These are phyloP conservation scores for Fusarium subglutinans DNA, from an alignment of 2,329 filamentous ascomycete genomes.

Conservation along the genomic window DNA sequence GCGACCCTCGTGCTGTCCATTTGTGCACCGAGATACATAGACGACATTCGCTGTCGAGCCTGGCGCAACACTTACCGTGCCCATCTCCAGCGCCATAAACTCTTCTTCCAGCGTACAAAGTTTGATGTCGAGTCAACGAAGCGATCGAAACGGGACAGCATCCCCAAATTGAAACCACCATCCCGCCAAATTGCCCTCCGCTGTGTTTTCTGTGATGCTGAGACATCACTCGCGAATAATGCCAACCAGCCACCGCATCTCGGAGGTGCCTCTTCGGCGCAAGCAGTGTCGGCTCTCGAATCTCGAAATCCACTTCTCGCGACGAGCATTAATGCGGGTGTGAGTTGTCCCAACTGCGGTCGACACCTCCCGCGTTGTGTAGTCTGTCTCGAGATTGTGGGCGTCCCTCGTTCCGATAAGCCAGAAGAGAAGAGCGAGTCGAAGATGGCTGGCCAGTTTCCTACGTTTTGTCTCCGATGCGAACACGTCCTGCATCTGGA, in stretches of 20 bases:
- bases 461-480: constrained; percentile 75
- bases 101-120: constrained; percentile 77
- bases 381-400: constrained; percentile 73
- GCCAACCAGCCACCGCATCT: constrained; percentile 18
- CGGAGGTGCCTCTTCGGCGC: constrained; percentile 14
- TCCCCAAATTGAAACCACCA: constrained; percentile 55
- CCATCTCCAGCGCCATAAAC: constrained; percentile 76
- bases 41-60: constrained; percentile 77
- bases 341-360: constrained; percentile 73
- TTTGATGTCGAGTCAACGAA: constrained; percentile 82
- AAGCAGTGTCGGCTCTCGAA: constrained; percentile 45
- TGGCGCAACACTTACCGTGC: constrained; percentile 79
- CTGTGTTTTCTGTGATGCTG: constrained; percentile 78
- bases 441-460: constrained; percentile 65
- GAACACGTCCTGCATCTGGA: constrained; percentile 75
- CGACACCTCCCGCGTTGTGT: constrained; percentile 73
- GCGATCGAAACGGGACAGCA: constrained; percentile 71
- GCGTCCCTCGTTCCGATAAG: constrained; percentile 68
- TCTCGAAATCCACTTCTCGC: constrained; percentile 65
- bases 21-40: constrained; percentile 78
- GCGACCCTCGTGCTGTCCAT: constrained; percentile 79
- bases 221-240: constrained; percentile 60
- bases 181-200: constrained; percentile 77
- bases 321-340: constrained; percentile 66
- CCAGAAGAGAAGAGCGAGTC: constrained; percentile 62